Percentiles rank a stretch among this genome's conserved stretches.
These are phyloP conservation scores for Zygosaccharomyces pseudorouxii DNA, from an alignment of 805 yeast species.

Conservation along the genomic window DNA sequence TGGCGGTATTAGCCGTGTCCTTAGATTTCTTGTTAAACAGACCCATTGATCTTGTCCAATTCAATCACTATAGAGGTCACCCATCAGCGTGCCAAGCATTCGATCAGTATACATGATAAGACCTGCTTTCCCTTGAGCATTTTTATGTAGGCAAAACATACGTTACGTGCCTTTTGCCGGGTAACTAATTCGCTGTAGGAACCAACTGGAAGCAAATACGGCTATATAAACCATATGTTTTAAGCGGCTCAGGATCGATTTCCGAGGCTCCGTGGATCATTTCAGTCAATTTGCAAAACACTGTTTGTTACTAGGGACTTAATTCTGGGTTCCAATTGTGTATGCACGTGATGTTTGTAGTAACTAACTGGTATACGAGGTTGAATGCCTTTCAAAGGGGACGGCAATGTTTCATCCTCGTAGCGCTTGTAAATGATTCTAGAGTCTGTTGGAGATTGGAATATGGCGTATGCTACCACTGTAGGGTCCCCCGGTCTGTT, in stretches of 20 bases:
- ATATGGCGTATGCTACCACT: slow-evolving; percentile 19
- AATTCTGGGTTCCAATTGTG: slow-evolving; percentile 5
- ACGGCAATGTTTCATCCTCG: slow-evolving; percentile 6
- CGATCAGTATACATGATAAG: not conserved
- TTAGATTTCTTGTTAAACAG: slow-evolving; percentile 23
- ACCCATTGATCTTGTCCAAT: slow-evolving; percentile 22
- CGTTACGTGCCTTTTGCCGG: not conserved
- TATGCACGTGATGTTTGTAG: slow-evolving; percentile 4
- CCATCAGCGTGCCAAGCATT: not conserved
- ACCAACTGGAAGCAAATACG: no score
- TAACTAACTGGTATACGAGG: slow-evolving; percentile 13
- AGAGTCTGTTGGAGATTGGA: slow-evolving; percentile 13
- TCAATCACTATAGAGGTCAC: not conserved
- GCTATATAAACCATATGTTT: no score
- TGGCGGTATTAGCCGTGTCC: slow-evolving; percentile 9
- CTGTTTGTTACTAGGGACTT: slow-evolving; percentile 1
- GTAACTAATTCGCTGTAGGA: not conserved
- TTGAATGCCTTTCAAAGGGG: not conserved
- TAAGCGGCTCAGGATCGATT: not conserved
- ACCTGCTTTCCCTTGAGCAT: not conserved
- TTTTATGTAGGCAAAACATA: not conserved
- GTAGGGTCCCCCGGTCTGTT: slow-evolving; percentile 12
- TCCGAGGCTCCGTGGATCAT: not conserved
- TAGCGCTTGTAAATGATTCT: slow-evolving; percentile 11
- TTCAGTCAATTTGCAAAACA: slow-evolving; percentile 7